Conservation (phyloP, 139 green algal species). For the Limnomonas spitsbergensis region DNA sequence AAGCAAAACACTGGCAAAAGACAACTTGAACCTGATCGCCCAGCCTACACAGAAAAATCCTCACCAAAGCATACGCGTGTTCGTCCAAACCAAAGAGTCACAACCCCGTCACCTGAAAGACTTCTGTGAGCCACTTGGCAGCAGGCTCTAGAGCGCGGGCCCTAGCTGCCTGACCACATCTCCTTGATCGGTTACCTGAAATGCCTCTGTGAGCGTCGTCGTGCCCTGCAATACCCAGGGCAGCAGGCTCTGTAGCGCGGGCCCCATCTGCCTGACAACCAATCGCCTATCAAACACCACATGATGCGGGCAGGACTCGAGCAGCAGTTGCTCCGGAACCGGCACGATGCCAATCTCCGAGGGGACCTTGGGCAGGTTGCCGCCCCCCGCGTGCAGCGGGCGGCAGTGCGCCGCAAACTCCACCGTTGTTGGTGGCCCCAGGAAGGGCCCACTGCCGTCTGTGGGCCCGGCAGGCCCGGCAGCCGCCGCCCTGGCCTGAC, state of each 20-base stretch:
- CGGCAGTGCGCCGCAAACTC: not conserved
- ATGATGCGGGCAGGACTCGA: slow-evolving; percentile 1
- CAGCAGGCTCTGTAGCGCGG: not conserved
- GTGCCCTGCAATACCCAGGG: not conserved
- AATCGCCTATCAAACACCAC: not conserved
- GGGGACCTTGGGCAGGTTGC: too few species aligned
- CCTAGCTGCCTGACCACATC: too few species aligned
- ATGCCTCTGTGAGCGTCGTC: not conserved
- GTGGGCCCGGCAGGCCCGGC: not conserved
- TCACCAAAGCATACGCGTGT: too few species aligned
- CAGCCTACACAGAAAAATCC: too few species aligned
- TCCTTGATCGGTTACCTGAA: too few species aligned
- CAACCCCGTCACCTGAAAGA: too few species aligned
- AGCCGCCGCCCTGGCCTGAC: not conserved
- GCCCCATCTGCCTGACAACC: not conserved
- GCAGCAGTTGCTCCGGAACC: not conserved
- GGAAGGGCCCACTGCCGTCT: slow-evolving; percentile 4
- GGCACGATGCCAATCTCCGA: not conserved
- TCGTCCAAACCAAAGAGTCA: too few species aligned
- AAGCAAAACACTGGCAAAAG: too few species aligned
- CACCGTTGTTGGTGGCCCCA: not conserved
- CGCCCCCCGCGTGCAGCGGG: too few species aligned
- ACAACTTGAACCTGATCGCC: too few species aligned
- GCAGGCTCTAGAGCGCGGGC: too few species aligned
- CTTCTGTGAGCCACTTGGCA: too few species aligned